A percentile compares a stretch with the other conserved stretches of the same genome.
Evolutionary conservation across 2,329 filamentous ascomycete species (phyloP).

Genomic region (Drechslerella coelobrocha): DNA sequence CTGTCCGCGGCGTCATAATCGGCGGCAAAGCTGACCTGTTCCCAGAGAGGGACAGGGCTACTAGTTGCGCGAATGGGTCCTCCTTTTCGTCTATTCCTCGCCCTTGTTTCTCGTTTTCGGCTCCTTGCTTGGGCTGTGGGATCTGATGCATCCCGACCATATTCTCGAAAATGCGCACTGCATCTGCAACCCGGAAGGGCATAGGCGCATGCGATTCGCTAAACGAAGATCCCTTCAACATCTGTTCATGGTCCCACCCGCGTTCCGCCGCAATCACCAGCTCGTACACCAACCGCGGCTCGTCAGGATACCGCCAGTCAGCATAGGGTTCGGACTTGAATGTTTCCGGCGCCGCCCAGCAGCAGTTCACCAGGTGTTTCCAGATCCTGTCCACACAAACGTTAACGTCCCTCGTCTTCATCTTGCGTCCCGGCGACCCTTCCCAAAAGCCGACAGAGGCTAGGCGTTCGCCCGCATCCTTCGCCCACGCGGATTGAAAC

Average conservation of each 20-base stretch:
- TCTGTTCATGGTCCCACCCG: conserved; percentile 38
- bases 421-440: conserved; percentile 13
- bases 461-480: conserved; percentile 4
- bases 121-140: background rate
- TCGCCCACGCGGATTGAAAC: conserved; percentile 24
- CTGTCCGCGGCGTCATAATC: conserved; percentile 24
- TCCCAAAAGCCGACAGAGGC: conserved; percentile 21
- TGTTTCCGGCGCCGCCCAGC: background rate
- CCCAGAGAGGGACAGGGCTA: background rate
- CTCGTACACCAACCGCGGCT: conserved; percentile 28
- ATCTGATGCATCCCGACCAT: conserved; percentile 20
- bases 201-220: conserved; percentile 1
- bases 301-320: conserved; percentile 1
- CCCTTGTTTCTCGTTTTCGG: background rate
- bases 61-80: conserved; percentile 9
- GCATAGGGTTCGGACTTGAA: background rate
- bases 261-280: conserved; percentile 34
- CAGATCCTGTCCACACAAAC: conserved; percentile 20
- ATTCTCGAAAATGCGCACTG: conserved; percentile 23
- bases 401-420: conserved; percentile 39
- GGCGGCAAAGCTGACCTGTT: conserved; percentile 25
- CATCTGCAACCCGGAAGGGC: conserved; percentile 17
- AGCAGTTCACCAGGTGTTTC: conserved; percentile 8
- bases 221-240: background rate
- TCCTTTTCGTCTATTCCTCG: conserved; percentile 5